Base-by-base conservation (phyloP, 139 green algal species). In the Edaphochlamys debaryana region DNA sequence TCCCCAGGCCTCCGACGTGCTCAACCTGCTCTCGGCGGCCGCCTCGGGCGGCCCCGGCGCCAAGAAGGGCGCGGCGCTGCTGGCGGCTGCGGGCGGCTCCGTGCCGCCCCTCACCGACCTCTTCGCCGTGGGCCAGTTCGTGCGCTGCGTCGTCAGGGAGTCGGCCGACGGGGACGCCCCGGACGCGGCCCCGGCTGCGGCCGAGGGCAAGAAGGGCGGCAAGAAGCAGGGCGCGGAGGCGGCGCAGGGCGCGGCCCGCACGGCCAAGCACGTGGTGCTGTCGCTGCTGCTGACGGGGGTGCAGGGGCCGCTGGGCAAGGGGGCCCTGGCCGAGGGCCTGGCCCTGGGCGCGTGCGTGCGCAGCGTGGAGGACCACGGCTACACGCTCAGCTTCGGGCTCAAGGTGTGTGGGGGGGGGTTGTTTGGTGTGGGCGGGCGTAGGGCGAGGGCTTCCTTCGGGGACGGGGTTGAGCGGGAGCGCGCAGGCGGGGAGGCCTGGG, bases 301-400 rank as follows among this genome's bases (percentile, higher is more conserved):
- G 77, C 34, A 79, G 60, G 79, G 69, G 19, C 76, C 50, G 42
- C 37, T 93, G 30, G 85, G 79, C 1, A 13, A 5, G 25, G 77
- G 30, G 19, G 63, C 34, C 32, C 45, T 83, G 45, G 34, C 13
- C 45, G 77, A 74, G 34, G 77, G 77, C 3, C 41, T 40, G 64
- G 82, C 41, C 45, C 63, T 71, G 62, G 56, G 40, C 22, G 66
- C 67, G 30, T 75, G 50, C 19, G 48, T 86, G 40, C 70, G 73
- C 3, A 76, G 70, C 50, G 88, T 96, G 32, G 97, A 99, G 90
- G 97, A 99, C 80, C 95, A 98, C 72, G 97, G 96, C 32, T 98
- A 93, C 86, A 80, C 90, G 23, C 85, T 99, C 7, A 85, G 72
- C 20, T 93, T 98, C 30, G 96, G 96, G 25, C 79, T 96, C 72